phyloP scores from a whole-genome alignment of 352 stramenopile genomes.

The Globisporangium iwayamae region DNA sequence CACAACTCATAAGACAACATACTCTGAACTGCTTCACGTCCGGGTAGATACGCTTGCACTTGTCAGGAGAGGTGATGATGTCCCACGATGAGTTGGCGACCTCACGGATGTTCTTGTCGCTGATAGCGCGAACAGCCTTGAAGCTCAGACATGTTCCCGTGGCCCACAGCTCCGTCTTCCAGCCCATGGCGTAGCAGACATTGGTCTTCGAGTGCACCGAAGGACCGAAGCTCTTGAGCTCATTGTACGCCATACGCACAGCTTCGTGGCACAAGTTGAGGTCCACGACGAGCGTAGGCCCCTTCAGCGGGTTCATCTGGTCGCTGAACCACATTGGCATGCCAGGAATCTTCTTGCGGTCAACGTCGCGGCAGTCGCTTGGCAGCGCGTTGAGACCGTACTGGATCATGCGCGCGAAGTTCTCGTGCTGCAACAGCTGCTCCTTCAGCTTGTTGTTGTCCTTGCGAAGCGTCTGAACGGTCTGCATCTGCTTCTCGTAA shows the following conservation, averaged over 20 bases:
- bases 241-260: conserved; percentile 75
- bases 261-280: conserved; percentile 75
- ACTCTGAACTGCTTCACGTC: conserved; percentile 81
- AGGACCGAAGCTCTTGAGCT: conserved; percentile 70
- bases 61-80: conserved; percentile 81
- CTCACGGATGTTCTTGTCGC: conserved; percentile 67
- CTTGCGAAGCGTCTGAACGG: conserved; percentile 71
- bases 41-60: conserved; percentile 81
- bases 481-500: conserved; percentile 83
- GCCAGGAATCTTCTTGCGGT: conserved; percentile 73
- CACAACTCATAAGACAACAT: conserved; percentile 16
- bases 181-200: conserved; percentile 83
- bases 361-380: conserved; percentile 70
- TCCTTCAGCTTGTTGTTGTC: conserved; percentile 86
- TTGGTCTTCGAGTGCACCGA: conserved; percentile 83
- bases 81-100: conserved; percentile 74
- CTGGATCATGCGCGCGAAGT: conserved; percentile 84
- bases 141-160: conserved; percentile 76
- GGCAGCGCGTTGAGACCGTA: conserved; percentile 74
- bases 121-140: conserved; percentile 56
- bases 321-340: conserved; percentile 78
- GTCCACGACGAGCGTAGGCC: conserved; percentile 70
- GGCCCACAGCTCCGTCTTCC: conserved; percentile 82
- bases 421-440: conserved; percentile 77
- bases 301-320: conserved; percentile 77